Conservation (phyloP, 208 protist genomes). For the Leishmania mexicana region DNA sequence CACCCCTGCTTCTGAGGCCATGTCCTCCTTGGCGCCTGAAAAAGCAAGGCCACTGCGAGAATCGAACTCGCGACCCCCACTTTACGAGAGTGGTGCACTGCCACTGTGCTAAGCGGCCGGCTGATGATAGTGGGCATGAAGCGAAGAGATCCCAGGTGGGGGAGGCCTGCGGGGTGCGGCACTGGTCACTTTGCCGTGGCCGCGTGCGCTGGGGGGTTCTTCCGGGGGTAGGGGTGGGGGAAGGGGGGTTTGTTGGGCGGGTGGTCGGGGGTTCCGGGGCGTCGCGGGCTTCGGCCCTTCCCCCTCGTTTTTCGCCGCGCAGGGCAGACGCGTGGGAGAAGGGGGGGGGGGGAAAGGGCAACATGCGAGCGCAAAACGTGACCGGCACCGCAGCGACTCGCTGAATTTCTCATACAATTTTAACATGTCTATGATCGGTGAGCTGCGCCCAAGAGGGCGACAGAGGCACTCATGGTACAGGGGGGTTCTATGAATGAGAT, state of each 20-base stretch:
- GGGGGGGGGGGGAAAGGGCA: not conserved
- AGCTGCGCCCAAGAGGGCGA: not conserved
- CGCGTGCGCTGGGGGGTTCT: too few relatives aligned
- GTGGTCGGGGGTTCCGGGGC: not conserved
- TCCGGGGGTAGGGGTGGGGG: not conserved
- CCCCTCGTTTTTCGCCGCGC: not conserved
- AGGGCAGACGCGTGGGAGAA: not conserved
- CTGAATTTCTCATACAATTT: not conserved
- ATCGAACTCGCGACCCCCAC: slow-evolving; percentile 96
- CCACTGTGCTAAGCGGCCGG: slow-evolving; percentile 95
- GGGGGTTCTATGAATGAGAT: not conserved
- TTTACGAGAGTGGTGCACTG: slow-evolving; percentile 96
- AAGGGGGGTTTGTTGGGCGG: not conserved
- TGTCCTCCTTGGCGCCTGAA: not conserved
- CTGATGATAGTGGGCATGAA: not conserved
- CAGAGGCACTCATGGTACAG: not conserved
- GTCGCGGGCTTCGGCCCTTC: too few relatives aligned
- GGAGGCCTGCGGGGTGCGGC: too few relatives aligned
- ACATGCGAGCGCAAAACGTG: not conserved
- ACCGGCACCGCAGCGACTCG: not conserved
- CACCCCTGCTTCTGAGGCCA: too few relatives aligned
- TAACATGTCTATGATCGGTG: slow-evolving; percentile 7
- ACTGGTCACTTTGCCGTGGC: too few relatives aligned
- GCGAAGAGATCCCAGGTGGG: too few relatives aligned
- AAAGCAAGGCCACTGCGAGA: slow-evolving; percentile 92